Conservation (phyloP, 2,329 filamentous ascomycete species). For the Pseudofabraea citricarpa region DNA sequence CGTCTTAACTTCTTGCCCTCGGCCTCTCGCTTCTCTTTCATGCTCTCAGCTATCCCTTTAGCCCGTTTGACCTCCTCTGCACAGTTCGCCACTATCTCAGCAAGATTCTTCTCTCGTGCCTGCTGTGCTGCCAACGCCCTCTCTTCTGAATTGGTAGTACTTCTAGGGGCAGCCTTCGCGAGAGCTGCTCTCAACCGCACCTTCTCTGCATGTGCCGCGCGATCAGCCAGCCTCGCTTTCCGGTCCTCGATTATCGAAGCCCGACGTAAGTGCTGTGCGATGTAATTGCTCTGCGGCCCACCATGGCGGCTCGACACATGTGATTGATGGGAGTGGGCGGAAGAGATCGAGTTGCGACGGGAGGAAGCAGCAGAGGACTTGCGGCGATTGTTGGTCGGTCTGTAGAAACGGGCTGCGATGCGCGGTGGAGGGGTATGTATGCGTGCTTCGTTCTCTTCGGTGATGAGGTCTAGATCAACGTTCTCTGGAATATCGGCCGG, state of each 20-base stretch:
- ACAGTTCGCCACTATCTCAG: slow-evolving; percentile 75
- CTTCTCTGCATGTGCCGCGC: slow-evolving; percentile 78
- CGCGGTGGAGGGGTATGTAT: slow-evolving; percentile 64
- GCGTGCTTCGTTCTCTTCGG: slow-evolving; percentile 23
- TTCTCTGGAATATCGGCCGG: slow-evolving; percentile 14
- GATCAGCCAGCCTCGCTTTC: slow-evolving; percentile 73
- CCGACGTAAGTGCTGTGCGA: slow-evolving; percentile 74
- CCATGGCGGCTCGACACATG: slow-evolving; percentile 37
- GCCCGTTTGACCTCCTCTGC: slow-evolving; percentile 79
- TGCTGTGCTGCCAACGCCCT: slow-evolving; percentile 72
- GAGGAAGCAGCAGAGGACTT: slow-evolving; percentile 75
- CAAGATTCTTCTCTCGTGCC: slow-evolving; percentile 73
- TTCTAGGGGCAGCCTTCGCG: slow-evolving; percentile 63
- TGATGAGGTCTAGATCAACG: slow-evolving; percentile 23
- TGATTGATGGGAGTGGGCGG: slow-evolving; percentile 48
- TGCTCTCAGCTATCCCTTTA: slow-evolving; percentile 76
- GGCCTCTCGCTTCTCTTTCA: slow-evolving; percentile 74
- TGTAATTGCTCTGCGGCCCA: slow-evolving; percentile 68
- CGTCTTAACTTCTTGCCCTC: slow-evolving; percentile 64
- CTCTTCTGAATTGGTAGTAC: slow-evolving; percentile 66
- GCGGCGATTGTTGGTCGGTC: slow-evolving; percentile 59
- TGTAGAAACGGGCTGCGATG: slow-evolving; percentile 75
- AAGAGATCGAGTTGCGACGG: slow-evolving; percentile 75
- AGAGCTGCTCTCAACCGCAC: slow-evolving; percentile 71
- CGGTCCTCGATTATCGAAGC: slow-evolving; percentile 77